Percentiles rank a stretch among this genome's conserved stretches.
phyloP scores from a whole-genome alignment of 805 yeast genomes.

The Pichia deserticola region DNA sequence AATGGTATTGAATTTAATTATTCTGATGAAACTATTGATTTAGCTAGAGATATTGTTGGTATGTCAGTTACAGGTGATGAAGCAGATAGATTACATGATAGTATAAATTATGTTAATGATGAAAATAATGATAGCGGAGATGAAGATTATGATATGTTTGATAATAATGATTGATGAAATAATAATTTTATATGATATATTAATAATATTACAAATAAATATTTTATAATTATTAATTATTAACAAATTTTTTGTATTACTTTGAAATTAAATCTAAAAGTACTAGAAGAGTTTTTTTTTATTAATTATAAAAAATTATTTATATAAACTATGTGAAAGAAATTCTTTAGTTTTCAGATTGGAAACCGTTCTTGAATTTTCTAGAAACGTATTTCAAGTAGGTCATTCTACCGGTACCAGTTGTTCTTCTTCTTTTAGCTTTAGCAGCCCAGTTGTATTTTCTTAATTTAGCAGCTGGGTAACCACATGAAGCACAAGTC shows the following conservation, averaged over 20 bases:
- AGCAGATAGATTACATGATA: constrained; percentile 63
- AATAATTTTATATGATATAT: neutral
- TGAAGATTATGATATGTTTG: neutral
- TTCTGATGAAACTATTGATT: constrained; percentile 54
- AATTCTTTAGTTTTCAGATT: constrained; percentile 37
- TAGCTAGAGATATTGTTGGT: constrained; percentile 65
- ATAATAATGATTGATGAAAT: neutral
- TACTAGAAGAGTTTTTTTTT: neutral
- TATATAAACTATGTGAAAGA: neutral
- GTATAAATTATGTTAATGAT: constrained; percentile 44
- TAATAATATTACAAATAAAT: neutral
- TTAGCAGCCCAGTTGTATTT: constrained; percentile 98
- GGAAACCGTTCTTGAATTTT: constrained; percentile 99
- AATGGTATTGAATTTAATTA: constrained; percentile 60
- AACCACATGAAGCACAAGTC: constrained; percentile 98
- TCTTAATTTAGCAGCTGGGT: constrained; percentile 99
- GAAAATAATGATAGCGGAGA: constrained; percentile 8
- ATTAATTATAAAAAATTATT: neutral
- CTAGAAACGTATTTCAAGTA: constrained; percentile 95
- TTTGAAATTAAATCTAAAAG: constrained; percentile 3
- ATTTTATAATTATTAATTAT: neutral
- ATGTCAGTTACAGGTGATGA: constrained; percentile 67
- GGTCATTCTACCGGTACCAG: constrained; percentile 99
- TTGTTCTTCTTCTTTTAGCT: constrained; percentile 99
- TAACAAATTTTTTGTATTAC: neutral